Evolutionary conservation across 1,284 basidiomycete species (phyloP).

Genomic region (Thecaphora frezii): DNA sequence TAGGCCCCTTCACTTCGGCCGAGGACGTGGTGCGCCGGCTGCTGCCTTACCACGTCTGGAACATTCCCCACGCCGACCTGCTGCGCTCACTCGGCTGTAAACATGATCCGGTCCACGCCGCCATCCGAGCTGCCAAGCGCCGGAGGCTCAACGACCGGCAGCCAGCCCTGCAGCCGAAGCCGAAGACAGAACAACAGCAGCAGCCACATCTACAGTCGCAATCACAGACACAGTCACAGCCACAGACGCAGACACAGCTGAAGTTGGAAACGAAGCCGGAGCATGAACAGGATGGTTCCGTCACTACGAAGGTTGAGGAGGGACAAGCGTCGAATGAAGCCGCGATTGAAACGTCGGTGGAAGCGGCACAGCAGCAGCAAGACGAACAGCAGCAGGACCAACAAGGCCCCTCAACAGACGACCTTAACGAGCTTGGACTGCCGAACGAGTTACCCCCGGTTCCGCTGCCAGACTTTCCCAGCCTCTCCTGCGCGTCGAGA

Average conservation of each 20-base stretch:
- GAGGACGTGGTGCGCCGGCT: constrained; percentile 45
- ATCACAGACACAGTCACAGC: no score
- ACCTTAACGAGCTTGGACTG: constrained; percentile 21
- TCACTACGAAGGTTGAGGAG: background rate
- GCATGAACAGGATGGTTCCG: background rate
- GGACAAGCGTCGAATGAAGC: background rate
- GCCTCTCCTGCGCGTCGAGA: constrained; percentile 22
- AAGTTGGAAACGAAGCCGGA: background rate
- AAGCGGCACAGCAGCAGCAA: background rate
- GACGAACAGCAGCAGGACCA: no score
- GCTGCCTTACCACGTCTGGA: constrained; percentile 55
- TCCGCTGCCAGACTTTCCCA: constrained; percentile 29
- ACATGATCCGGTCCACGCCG: constrained; percentile 20
- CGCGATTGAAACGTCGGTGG: background rate
- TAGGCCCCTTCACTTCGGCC: constrained; percentile 41
- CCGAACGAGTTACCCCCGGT: constrained; percentile 18
- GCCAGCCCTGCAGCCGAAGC: no score
- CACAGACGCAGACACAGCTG: no score
- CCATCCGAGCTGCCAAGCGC: constrained; percentile 22
- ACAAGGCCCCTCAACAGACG: background rate
- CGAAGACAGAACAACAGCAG: background rate
- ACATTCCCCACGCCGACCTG: constrained; percentile 49
- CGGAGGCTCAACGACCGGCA: no score
- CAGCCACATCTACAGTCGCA: no score
- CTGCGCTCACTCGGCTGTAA: constrained; percentile 14